Base-by-base conservation (phyloP, 2,329 filamentous ascomycete genomes). In the Coniosporium tulheliwenetii region DNA sequence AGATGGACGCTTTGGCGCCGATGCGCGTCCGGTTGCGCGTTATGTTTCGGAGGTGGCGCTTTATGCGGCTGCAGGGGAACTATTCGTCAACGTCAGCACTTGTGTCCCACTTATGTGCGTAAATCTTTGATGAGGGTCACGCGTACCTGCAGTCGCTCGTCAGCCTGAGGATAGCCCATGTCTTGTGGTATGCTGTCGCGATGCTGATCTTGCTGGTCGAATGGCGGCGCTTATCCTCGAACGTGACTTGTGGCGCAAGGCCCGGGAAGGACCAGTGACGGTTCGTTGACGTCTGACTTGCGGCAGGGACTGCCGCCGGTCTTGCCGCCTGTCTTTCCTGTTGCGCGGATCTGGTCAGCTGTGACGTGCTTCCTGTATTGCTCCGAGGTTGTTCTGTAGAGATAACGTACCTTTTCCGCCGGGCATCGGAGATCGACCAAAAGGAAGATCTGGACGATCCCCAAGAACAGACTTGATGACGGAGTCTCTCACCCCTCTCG, bases 21-120 rank as follows among this genome's bases (percentile, higher is more conserved):
- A 98, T 93, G 66, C 91, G 89, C 85, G 95, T 96, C 74, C 96
- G 96, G 70, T 95, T 93, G 63, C 96, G 91, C 39, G 91, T 96
- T 70, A 95, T 95, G 65, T 85, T 86, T 77, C 96, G 95, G 61
- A 98, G 73, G 71, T 96, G 96, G 70, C 91, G 87, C 82, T 98
- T 98, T 67, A 98, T 91, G 81, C 91, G 91, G 68, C 91, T 91
- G 63, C 91, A 98, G 46, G 91, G 91, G 64, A 98, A 98, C 91
- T 98, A 60, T 44, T 50, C 30, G 36, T 38, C 40, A 42, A 42
- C 42, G 32, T 35, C 40, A 42, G 44, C 45, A 49, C 48, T 47
- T 47, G 41, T 43, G 46, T 51, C 51, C 51, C 49, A 51, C 49
- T 40, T 39, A 39, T 36, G 39, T 41, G 39, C 43, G 47, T 42